Percentiles rank a stretch among this genome's conserved stretches.
Conservation (phyloP, 2,329 filamentous ascomycete genomes). For the Exophiala alcalophila region DNA sequence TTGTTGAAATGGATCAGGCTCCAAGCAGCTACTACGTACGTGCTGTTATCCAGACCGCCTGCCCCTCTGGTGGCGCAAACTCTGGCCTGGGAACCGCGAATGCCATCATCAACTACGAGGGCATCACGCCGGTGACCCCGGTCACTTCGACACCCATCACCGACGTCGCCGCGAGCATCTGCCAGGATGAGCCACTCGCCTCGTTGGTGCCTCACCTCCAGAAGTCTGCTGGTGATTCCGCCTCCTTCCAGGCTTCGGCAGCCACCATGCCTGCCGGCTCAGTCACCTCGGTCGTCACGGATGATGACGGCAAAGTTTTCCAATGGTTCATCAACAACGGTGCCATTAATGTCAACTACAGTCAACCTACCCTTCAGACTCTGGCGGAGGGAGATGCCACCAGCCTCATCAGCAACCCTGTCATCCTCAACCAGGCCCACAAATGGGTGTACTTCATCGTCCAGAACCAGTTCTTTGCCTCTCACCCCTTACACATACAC, state of each 20-base stretch:
- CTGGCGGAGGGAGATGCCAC: conserved; percentile 14
- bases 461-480: conserved; percentile 31
- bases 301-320: conserved; percentile 31
- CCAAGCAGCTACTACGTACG: conserved; percentile 26
- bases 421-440: conserved; percentile 22
- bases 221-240: conserved; percentile 26
- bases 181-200: conserved; percentile 32
- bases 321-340: conserved; percentile 39
- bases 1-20: conserved; percentile 25
- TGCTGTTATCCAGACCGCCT: conserved; percentile 28
- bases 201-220: conserved; percentile 31
- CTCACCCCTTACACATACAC: conserved; percentile 68
- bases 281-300: conserved; percentile 26
- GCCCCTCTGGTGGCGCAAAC: conserved; percentile 26
- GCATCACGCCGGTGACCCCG: conserved; percentile 24
- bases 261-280: conserved; percentile 27
- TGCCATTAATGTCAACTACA: conserved; percentile 36
- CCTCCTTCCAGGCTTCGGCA: conserved; percentile 31
- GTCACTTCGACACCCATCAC: conserved; percentile 21
- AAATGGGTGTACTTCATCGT: conserved; percentile 30
- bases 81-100: conserved; percentile 26
- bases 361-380: conserved; percentile 33
- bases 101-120: conserved; percentile 32
- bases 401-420: conserved; percentile 22
- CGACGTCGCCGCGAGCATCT: conserved; percentile 27